These are phyloP conservation scores for Coemansia sp. DNA, from an alignment of 192 early-diverging fungal genomes.

Conservation along the genomic window DNA sequence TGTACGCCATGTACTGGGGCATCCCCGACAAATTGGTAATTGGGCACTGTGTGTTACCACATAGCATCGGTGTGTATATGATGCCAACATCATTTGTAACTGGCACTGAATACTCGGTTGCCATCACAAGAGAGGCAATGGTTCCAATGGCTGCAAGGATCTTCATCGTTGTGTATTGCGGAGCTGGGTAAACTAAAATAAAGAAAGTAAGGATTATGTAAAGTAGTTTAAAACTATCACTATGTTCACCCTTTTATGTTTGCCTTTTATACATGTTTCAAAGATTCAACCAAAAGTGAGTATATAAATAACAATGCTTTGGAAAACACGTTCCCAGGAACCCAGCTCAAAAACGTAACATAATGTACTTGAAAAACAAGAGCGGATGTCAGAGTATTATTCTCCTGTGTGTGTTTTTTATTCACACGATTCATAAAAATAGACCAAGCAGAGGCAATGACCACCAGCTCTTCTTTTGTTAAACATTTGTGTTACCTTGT, in stretches of 20 bases:
- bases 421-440: not conserved
- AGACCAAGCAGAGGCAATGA: not conserved
- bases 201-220: not conserved
- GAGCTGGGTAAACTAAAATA: not conserved
- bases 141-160: not conserved
- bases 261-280: not conserved
- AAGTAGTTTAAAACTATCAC: not conserved
- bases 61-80: conserved; percentile 28
- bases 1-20: conserved; percentile 25
- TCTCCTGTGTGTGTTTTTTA: not conserved
- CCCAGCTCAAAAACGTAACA: too few relatives aligned
- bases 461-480: not conserved
- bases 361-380: too few relatives aligned
- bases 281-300: not conserved
- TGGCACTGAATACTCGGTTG: conserved; percentile 10
- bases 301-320: not conserved
- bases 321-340: too few relatives aligned
- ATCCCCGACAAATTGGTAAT: conserved; percentile 25
- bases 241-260: not conserved
- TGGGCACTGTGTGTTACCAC: conserved; percentile 18
- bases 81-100: conserved; percentile 35
- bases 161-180: not conserved
- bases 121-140: conserved; percentile 1
- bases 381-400: too few relatives aligned
- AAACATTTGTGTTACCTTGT: not conserved